Evolutionary conservation across 2,329 filamentous ascomycete genomes (phyloP).

Genomic region (Davidsoniella virescens): DNA sequence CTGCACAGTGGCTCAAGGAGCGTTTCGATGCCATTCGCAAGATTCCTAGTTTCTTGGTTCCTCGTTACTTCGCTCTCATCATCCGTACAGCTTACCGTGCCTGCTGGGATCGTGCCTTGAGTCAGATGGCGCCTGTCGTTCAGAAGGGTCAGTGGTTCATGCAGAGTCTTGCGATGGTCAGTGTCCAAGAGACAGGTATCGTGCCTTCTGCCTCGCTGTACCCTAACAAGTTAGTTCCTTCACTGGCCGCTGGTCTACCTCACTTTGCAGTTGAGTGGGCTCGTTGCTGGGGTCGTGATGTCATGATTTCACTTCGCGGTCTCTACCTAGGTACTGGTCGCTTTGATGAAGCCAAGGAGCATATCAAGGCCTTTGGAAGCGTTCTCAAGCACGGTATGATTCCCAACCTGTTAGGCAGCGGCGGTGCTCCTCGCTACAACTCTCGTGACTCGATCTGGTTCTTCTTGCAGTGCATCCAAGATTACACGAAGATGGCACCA

Average conservation of each 20-base stretch:
- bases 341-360: conserved; percentile 76
- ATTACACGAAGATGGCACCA: conserved; percentile 71
- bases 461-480: conserved; percentile 89
- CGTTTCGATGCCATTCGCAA: conserved; percentile 74
- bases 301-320: conserved; percentile 88
- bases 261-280: conserved; percentile 93
- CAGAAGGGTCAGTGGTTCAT: conserved; percentile 75
- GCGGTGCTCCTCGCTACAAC: conserved; percentile 80
- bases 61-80: conserved; percentile 82
- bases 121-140: conserved; percentile 63
- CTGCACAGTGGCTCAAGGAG: conserved; percentile 63
- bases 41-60: conserved; percentile 77
- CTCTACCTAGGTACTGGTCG: conserved; percentile 83
- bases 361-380: conserved; percentile 87
- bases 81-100: conserved; percentile 78
- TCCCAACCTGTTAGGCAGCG: conserved; percentile 78
- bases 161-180: conserved; percentile 78
- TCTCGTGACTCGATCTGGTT: conserved; percentile 96
- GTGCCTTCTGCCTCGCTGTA: conserved; percentile 84
- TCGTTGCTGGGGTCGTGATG: conserved; percentile 90
- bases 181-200: conserved; percentile 74
- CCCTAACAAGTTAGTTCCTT: conserved; percentile 69
- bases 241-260: conserved; percentile 77
- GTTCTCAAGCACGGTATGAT: conserved; percentile 98
- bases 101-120: conserved; percentile 60